Evolutionary conservation across 768 basidiomycete species (phyloP).

Genomic region (Serendipita indica): DNA sequence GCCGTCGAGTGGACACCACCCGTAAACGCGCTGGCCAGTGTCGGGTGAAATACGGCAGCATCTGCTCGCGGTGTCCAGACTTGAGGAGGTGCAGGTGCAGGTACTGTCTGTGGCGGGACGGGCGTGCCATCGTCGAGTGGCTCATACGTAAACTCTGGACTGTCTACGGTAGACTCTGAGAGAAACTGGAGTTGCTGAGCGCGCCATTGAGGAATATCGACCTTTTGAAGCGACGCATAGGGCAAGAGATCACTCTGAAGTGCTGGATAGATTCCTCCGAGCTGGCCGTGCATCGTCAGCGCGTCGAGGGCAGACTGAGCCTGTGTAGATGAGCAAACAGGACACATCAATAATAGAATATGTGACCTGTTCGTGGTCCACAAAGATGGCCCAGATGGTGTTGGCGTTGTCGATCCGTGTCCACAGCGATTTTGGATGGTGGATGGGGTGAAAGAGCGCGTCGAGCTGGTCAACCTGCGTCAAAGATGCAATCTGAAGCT

Average conservation of each 20-base stretch:
- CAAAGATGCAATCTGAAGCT: not conserved
- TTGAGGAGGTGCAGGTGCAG: not conserved
- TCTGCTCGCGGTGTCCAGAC: not conserved
- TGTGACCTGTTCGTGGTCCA: not conserved
- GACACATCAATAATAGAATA: not conserved
- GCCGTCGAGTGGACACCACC: not conserved
- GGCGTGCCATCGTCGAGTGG: not conserved
- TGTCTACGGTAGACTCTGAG: not conserved
- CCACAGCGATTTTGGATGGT: slow-evolving; percentile 2
- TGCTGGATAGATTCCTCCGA: not conserved
- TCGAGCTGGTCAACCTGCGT: not conserved
- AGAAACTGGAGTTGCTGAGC: not conserved
- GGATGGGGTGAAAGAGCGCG: slow-evolving; percentile 3
- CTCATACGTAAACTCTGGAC: not conserved
- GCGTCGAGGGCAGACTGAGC: not conserved
- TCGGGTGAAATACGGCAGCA: not conserved
- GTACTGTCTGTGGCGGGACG: not conserved
- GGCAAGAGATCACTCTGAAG: not conserved
- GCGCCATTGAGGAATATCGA: not conserved
- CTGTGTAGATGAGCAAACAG: not conserved
- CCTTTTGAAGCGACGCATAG: not conserved
- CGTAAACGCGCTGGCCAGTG: not conserved
- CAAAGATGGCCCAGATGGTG: not conserved
- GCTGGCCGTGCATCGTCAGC: not conserved
- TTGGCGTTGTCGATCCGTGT: not conserved